These are phyloP conservation scores for Aspergillus spinulosporus DNA, from an alignment of 2,329 filamentous ascomycete genomes.

Conservation along the genomic window DNA sequence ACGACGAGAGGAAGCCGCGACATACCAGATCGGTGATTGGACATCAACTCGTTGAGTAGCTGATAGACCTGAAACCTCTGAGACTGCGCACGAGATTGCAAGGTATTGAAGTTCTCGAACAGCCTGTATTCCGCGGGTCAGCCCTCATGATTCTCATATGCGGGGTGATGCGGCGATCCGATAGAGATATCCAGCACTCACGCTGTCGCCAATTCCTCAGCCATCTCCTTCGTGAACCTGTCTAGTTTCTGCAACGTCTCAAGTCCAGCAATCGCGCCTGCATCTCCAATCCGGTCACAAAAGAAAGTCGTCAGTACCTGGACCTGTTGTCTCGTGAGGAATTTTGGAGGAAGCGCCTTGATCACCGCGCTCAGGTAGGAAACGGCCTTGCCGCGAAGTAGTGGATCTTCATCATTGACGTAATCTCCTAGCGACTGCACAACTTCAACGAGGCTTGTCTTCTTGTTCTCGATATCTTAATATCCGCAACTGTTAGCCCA, in stretches of 20 bases:
- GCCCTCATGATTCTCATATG: constrained; percentile 1
- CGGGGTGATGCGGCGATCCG: not conserved
- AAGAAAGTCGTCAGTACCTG: constrained; percentile 65
- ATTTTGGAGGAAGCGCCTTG: constrained; percentile 53
- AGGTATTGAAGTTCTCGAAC: constrained; percentile 55
- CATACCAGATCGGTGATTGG: constrained; percentile 58
- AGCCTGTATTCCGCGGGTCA: constrained; percentile 39
- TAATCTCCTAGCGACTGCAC: constrained; percentile 67
- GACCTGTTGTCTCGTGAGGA: constrained; percentile 61
- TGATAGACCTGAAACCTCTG: constrained; percentile 64
- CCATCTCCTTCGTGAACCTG: constrained; percentile 60
- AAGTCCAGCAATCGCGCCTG: constrained; percentile 60
- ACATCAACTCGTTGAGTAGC: constrained; percentile 63
- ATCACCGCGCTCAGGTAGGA: constrained; percentile 48
- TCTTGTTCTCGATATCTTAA: constrained; percentile 59
- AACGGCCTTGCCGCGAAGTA: constrained; percentile 59
- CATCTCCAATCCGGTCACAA: constrained; percentile 64
- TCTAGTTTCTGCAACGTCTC: constrained; percentile 60
- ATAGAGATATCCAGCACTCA: constrained; percentile 38
- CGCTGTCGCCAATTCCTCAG: constrained; percentile 54
- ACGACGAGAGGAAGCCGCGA: not conserved
- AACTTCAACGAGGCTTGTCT: constrained; percentile 61
- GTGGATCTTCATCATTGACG: constrained; percentile 65
- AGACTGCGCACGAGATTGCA: constrained; percentile 63
- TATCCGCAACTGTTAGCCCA: constrained; percentile 19